Evolutionary conservation across 495 filamentous ascomycete genomes (phyloP), one percentile per base, ranked within the genome.

Genomic region (Astrocystis sublimbata): DNA sequence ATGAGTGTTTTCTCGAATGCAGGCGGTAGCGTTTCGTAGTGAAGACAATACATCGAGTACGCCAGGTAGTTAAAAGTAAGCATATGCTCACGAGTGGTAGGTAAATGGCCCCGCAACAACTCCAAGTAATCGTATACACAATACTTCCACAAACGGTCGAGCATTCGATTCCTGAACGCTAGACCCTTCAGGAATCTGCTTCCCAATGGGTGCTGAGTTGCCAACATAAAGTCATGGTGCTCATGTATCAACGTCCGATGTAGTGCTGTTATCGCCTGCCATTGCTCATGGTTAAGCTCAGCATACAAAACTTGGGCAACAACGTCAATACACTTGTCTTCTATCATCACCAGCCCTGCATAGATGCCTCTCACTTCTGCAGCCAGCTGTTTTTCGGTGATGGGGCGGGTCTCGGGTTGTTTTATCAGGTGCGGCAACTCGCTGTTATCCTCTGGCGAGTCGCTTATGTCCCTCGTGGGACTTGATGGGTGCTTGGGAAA

Each of bases 91-190:
- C 89, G 70, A 17, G 86, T 88, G 5, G 79, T 79, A 1, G 90
- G 90, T 4, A 93, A 73, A 6, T 86, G 81, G 62, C 87, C 81
- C 6, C 89, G 82, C 4, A 96, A 68, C 4, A 93, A 68, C 59
- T 93, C 91, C 3, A 96, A 75, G 66, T 92, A 92, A 1, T 83
- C 84, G 58, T 93, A 87, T 23, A 96, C 93, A 0, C 87, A 90
- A 68, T 93, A 86, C 13, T 87, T 81, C 91, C 91, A 96, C 86
- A 96, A 91, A 2, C 91, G 74, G 3, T 88, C 88, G 1, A 91
- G 89, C 89, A 96, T 93, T 6, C 82, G 83, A 64, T 92, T 92
- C 59, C 89, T 89, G 3, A 84, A 79, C 1, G 90, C 86, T 3
- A 93, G 65, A 9, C 78, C 70, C 45, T 82, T 73, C 1, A 93